Conservation (phyloP, 75 land plant species). For the Chamaecyparis obtusa region DNA sequence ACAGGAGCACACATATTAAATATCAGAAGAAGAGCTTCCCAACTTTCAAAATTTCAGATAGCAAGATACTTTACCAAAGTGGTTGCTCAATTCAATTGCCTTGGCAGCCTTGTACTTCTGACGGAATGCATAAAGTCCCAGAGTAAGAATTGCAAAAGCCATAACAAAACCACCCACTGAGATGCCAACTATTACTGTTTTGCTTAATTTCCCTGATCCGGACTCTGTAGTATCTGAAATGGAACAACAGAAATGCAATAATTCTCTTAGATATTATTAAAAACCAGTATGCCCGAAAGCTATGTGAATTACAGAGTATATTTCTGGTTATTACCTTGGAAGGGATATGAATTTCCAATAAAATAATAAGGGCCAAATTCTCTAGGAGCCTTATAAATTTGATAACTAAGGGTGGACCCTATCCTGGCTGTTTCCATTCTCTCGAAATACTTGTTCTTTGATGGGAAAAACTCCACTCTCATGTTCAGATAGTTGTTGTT, state of each 20-base stretch:
- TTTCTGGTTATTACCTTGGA: neutral
- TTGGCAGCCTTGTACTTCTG: slow-evolving; percentile 54
- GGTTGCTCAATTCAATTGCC: slow-evolving; percentile 31
- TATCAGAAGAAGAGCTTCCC: slow-evolving; percentile 40
- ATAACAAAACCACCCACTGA: slow-evolving; percentile 37
- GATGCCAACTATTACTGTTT: slow-evolving; percentile 41
- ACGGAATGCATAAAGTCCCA: slow-evolving; percentile 49
- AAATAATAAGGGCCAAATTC: slow-evolving; percentile 65
- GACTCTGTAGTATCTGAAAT: neutral
- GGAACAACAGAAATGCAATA: neutral
- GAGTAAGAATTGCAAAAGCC: slow-evolving; percentile 23
- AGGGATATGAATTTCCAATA: slow-evolving; percentile 47
- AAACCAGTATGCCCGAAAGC: slow-evolving; percentile 49
- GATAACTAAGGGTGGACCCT: slow-evolving; percentile 57
- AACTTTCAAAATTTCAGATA: neutral
- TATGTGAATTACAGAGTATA: slow-evolving; percentile 21
- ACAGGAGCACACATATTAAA: slow-evolving; percentile 32
- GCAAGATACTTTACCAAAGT: slow-evolving; percentile 55
- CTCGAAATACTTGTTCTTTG: slow-evolving; percentile 31
- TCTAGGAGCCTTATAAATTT: slow-evolving; percentile 56
- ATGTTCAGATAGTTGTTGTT: slow-evolving; percentile 46
- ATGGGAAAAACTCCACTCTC: slow-evolving; percentile 51
- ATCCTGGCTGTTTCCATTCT: slow-evolving; percentile 40
- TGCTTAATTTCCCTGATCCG: neutral
- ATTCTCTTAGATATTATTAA: slow-evolving; percentile 18